Evolutionary conservation across 257 asterid genomes (phyloP).

Genomic region (Cynanchum wilfordii): DNA sequence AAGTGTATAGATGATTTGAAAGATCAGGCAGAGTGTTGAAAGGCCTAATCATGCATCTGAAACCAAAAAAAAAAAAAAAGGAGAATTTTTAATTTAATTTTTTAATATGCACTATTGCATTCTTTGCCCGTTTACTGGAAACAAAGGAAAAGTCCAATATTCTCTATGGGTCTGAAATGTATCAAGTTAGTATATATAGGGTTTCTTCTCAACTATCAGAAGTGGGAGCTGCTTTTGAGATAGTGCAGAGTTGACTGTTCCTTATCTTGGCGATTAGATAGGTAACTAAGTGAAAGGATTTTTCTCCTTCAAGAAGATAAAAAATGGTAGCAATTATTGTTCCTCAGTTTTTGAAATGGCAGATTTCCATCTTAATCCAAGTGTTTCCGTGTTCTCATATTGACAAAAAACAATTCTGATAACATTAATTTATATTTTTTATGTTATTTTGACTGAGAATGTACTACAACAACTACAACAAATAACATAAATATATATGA

Average conservation of each 20-base stretch:
- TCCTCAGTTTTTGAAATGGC: neutral
- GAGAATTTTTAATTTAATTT: neutral
- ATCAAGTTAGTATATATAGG: neutral
- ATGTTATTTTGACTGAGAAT: neutral
- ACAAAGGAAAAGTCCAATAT: slow-evolving; percentile 2
- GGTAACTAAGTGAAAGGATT: slow-evolving; percentile 7
- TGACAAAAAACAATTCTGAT: neutral
- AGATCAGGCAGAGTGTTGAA: slow-evolving; percentile 3
- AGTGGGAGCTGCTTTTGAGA: slow-evolving; percentile 19
- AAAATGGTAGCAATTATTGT: neutral
- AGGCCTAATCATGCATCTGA: too few species aligned
- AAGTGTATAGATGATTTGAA: slow-evolving; percentile 3
- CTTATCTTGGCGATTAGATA: slow-evolving; percentile 9
- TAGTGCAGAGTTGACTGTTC: slow-evolving; percentile 15
- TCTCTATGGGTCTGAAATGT: neutral
- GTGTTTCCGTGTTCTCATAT: neutral
- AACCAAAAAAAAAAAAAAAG: neutral
- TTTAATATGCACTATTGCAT: neutral
- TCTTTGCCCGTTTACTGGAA: slow-evolving; percentile 3
- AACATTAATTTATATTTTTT: neutral
- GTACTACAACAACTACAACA: neutral
- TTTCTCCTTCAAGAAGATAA: neutral
- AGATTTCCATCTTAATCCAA: neutral
- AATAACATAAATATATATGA: neutral
- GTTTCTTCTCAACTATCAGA: slow-evolving; percentile 3